Evolutionary conservation across 345 rosid species (phyloP), one percentile per base, ranked within the genome.

Genomic region (Chamaenerion angustifolium): DNA sequence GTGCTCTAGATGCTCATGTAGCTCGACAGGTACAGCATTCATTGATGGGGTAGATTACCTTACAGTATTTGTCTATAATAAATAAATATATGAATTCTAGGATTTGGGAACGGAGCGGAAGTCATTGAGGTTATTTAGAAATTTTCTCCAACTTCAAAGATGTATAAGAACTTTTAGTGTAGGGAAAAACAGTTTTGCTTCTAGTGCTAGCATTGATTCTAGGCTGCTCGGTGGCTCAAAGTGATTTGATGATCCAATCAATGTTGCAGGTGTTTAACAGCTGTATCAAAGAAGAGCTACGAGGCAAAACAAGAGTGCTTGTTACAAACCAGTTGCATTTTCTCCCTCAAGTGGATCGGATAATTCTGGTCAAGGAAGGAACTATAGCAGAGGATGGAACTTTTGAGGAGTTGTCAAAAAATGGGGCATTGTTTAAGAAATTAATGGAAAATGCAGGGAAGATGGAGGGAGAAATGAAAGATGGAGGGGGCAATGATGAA

Each of bases 401-500:
- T 51, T 92, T 78, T 52, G 77, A 77, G 71, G 98, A 84, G 71
- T 77, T 92, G 59, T 83, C 89, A 16, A 72, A 51, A 70, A 76
- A 64, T 16, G 96, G 98, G 42, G 50, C 12, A 56, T 58, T 84
- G 44, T 84, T 92, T 75, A 77, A 84, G 68, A 87, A 75, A 72
- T 72, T 87, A 40, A 87, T 92, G 96, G 92, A 83, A 69, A 92
- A 87, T 71, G 96, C 95, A 12, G 96, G 98, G 14, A 87, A 92
- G 74, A 83, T 87, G 85, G 96, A 80, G 62, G 80, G 75, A 55
- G 64, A 73, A 60, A 68, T 59, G 42, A 76, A 77, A 49, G 70
- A 68, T 18, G 49, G 25, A 21, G 25, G 35, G 27, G 62, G 67
- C 55, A 65, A 49, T 31, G 66, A 45, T 51, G 75, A 63, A 54